Evolutionary conservation across 139 green algal genomes (phyloP).

Genomic region (Picochlorum sp.): DNA sequence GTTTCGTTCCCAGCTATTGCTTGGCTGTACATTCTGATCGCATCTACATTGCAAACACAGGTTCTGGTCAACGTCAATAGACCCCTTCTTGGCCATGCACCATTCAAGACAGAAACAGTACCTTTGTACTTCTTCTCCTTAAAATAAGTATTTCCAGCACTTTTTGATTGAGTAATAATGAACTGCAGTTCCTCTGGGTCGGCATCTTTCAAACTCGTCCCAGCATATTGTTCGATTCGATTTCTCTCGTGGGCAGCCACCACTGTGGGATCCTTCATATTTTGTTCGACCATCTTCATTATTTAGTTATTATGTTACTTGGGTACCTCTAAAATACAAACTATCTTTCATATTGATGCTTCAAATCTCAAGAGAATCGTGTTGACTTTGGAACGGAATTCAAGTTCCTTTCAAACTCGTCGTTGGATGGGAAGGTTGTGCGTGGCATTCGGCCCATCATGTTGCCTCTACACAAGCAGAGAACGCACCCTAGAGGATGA

Average conservation of each 20-base stretch:
- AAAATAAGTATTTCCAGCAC: slow-evolving; percentile 32
- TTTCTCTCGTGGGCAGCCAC: background rate
- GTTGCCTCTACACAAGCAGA: no score
- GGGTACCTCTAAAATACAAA: no score
- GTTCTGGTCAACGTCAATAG: background rate
- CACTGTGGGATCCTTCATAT: background rate
- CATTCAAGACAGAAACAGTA: slow-evolving; percentile 1
- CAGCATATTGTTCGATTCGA: slow-evolving; percentile 3
- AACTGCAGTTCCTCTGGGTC: slow-evolving; percentile 13
- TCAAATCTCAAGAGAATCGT: no score
- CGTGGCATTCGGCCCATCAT: no score
- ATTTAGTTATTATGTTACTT: background rate
- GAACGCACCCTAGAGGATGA: slow-evolving; percentile 6
- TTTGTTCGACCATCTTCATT: background rate
- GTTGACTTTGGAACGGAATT: no score
- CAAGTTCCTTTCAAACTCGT: no score
- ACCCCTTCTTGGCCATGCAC: background rate
- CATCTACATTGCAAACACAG: slow-evolving; percentile 21
- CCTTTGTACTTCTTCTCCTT: slow-evolving; percentile 22
- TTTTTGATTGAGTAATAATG: slow-evolving; percentile 17
- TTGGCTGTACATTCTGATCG: slow-evolving; percentile 36
- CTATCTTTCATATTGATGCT: no score
- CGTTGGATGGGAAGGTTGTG: no score
- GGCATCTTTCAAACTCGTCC: slow-evolving; percentile 1
- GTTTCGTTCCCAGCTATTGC: slow-evolving; percentile 30